Percentiles rank a stretch among this genome's conserved stretches.
phyloP scores from a whole-genome alignment of 148 eudicot genomes.

The Rhododendron vialii region DNA sequence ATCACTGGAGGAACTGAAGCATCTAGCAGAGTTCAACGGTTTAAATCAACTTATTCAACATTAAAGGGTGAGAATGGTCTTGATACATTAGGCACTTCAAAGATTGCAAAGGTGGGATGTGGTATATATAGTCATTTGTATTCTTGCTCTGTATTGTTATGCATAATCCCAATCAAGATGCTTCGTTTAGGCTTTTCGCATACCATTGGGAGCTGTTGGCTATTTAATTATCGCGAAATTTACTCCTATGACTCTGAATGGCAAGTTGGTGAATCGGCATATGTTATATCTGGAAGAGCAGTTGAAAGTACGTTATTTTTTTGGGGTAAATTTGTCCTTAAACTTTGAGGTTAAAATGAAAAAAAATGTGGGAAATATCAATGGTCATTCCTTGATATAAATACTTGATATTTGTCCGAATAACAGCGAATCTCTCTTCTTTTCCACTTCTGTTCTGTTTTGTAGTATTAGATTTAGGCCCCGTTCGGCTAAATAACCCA shows the following conservation, averaged over 20 bases:
- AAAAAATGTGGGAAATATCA: neutral
- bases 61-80: constrained; percentile 63
- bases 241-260: constrained; percentile 92
- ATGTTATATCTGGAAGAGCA: constrained; percentile 59
- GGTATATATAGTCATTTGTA: neutral
- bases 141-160: constrained; percentile 3
- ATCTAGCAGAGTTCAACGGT: constrained; percentile 99
- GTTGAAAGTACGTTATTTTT: constrained; percentile 70
- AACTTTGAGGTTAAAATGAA: neutral
- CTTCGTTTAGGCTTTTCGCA: constrained; percentile 69
- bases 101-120: constrained; percentile 80
- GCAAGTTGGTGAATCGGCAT: constrained; percentile 83
- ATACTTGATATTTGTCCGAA: neutral
- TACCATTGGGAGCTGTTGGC: constrained; percentile 94
- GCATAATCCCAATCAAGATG: constrained; percentile 2
- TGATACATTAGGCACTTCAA: constrained; percentile 77
- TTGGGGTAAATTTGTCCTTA: neutral
- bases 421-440: neutral
- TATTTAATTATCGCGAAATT: constrained; percentile 78
- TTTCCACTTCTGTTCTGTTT: neutral
- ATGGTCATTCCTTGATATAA: neutral
- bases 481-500: too few relatives aligned
- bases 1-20: constrained; percentile 95
- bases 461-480: neutral
- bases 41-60: constrained; percentile 51